A percentile compares a stretch with the other conserved stretches of the same genome.
Conservation (phyloP, 2,329 filamentous ascomycete genomes). For the Aspergillus puulaauensis region DNA sequence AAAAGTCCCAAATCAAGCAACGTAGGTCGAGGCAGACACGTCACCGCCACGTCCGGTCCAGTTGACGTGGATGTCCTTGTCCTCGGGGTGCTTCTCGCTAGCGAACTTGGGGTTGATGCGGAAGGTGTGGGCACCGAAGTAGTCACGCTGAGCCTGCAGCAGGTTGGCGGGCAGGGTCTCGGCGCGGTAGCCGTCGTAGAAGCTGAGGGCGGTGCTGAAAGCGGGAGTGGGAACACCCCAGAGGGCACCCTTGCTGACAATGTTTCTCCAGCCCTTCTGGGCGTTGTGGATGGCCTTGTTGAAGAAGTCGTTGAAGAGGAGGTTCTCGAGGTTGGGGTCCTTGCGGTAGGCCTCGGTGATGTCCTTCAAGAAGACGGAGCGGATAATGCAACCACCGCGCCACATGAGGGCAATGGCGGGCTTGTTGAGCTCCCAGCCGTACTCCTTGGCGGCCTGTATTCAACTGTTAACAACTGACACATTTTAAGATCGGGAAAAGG, state of each 20-base stretch:
- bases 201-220: slow-evolving; percentile 95
- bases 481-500: neutral
- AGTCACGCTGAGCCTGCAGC: slow-evolving; percentile 97
- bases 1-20: slow-evolving; percentile 65
- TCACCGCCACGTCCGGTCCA: slow-evolving; percentile 98
- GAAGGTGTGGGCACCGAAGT: slow-evolving; percentile 97
- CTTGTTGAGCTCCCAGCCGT: slow-evolving; percentile 99
- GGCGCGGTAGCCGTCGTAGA: slow-evolving; percentile 98
- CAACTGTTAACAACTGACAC: slow-evolving; percentile 4
- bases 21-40: slow-evolving; percentile 95
- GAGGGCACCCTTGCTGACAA: slow-evolving; percentile 86
- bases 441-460: slow-evolving; percentile 84
- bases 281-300: slow-evolving; percentile 98
- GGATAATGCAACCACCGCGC: slow-evolving; percentile 99
- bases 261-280: slow-evolving; percentile 87
- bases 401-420: slow-evolving; percentile 99
- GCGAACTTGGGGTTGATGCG: slow-evolving; percentile 78
- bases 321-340: slow-evolving; percentile 93
- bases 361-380: slow-evolving; percentile 99
- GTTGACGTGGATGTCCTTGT: slow-evolving; percentile 96
- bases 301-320: slow-evolving; percentile 99
- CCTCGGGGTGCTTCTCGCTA: slow-evolving; percentile 75
- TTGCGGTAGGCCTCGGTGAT: slow-evolving; percentile 96
- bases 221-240: slow-evolving; percentile 95
- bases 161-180: slow-evolving; percentile 97